Evolutionary conservation across 2,329 filamentous ascomycete genomes (phyloP).

Genomic region (Nigrograna mackinnonii): DNA sequence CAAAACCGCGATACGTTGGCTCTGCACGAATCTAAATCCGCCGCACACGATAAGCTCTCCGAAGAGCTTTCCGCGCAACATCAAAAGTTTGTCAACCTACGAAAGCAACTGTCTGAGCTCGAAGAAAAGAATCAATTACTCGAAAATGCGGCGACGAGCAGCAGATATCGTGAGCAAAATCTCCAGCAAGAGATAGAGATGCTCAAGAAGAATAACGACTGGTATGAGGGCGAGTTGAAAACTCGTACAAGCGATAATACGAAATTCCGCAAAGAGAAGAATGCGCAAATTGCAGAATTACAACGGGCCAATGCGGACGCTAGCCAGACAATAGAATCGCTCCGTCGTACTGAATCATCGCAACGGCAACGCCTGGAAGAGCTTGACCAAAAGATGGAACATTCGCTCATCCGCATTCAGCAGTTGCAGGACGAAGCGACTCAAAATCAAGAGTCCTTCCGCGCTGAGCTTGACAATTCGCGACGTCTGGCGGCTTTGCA

Average conservation of each 20-base stretch:
- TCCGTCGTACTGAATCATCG: constrained; percentile 78
- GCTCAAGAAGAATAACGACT: constrained; percentile 87
- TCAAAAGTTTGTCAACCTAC: constrained; percentile 81
- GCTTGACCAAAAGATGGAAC: constrained; percentile 83
- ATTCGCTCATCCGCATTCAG: constrained; percentile 79
- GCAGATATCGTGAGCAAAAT: constrained; percentile 88
- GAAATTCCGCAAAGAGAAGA: constrained; percentile 94
- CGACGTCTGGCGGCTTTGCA: constrained; percentile 82
- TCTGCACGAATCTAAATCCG: constrained; percentile 86
- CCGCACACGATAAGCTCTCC: constrained; percentile 81
- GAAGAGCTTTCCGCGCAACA: constrained; percentile 88
- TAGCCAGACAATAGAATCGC: constrained; percentile 72
- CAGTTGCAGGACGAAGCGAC: constrained; percentile 83
- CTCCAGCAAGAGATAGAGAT: constrained; percentile 89
- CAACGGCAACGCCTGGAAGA: constrained; percentile 82
- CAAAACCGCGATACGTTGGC: constrained; percentile 90
- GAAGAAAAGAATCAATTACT: constrained; percentile 85
- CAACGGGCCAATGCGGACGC: constrained; percentile 88
- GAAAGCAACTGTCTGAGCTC: constrained; percentile 77
- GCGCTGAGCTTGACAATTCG: constrained; percentile 81
- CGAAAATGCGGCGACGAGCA: constrained; percentile 76
- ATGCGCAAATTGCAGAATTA: constrained; percentile 82
- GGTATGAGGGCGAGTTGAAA: constrained; percentile 89
- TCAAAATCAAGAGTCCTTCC: constrained; percentile 82
- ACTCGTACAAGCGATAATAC: constrained; percentile 85